These are phyloP conservation scores for Boletus huronensis DNA, from an alignment of 768 basidiomycete genomes.

Conservation along the genomic window DNA sequence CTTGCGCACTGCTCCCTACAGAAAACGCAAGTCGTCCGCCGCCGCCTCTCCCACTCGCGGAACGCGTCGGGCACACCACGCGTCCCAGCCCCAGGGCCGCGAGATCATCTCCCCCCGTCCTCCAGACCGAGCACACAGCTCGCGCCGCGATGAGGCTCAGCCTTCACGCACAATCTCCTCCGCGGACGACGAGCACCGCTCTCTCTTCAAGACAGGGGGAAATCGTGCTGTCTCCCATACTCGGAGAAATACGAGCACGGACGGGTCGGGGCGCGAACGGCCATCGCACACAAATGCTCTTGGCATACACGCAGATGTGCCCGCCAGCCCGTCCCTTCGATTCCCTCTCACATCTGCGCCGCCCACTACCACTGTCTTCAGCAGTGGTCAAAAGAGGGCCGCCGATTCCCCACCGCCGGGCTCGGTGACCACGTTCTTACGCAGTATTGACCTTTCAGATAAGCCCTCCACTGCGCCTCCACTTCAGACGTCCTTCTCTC, in stretches of 20 bases:
- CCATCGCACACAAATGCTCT: slow-evolving; percentile 4
- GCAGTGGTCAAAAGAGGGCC: neutral
- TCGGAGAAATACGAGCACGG: slow-evolving; percentile 4
- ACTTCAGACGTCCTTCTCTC: slow-evolving; percentile 10
- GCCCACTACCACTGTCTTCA: neutral
- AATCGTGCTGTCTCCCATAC: neutral
- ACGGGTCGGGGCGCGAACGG: slow-evolving; percentile 4
- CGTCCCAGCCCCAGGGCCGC: slow-evolving; percentile 4
- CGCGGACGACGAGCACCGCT: slow-evolving; percentile 3
- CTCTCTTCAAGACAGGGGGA: slow-evolving; percentile 5
- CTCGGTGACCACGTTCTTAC: slow-evolving; percentile 24
- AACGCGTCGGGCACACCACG: slow-evolving; percentile 14
- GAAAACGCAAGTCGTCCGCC: slow-evolving; percentile 8
- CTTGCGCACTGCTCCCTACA: slow-evolving; percentile 18
- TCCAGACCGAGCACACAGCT: slow-evolving; percentile 7
- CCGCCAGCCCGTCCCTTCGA: slow-evolving; percentile 9
- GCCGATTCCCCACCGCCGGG: slow-evolving; percentile 10
- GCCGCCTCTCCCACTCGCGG: slow-evolving; percentile 7
- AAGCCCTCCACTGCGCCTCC: slow-evolving; percentile 10
- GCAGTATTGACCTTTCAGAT: slow-evolving; percentile 24
- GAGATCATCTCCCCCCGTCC: neutral
- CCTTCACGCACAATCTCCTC: neutral
- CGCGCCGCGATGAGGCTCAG: slow-evolving; percentile 5
- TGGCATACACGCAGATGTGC: slow-evolving; percentile 8
- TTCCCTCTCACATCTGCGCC: slow-evolving; percentile 14